Evolutionary conservation across 129 eudicot genomes (phyloP).

Genomic region (Tagetes erecta): DNA sequence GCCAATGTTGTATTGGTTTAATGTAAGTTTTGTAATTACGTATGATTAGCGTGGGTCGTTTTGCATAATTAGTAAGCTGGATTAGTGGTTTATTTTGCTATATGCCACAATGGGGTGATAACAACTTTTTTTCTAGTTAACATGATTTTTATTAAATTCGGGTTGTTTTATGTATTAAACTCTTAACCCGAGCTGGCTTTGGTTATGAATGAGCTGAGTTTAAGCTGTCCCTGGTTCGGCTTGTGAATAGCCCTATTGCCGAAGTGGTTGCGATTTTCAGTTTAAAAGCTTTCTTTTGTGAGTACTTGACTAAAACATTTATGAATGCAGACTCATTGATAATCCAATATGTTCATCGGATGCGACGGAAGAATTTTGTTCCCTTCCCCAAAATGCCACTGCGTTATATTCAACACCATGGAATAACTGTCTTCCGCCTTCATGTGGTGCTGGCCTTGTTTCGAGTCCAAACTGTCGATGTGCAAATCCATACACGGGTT

Average conservation of each 20-base stretch:
- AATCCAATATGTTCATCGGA: constrained; percentile 54
- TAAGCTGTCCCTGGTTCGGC: background rate
- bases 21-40: constrained; percentile 17
- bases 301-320: background rate
- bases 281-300: background rate
- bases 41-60: background rate
- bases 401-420: constrained; percentile 44
- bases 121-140: too few species aligned
- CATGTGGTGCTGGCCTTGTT: constrained; percentile 43
- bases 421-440: constrained; percentile 36
- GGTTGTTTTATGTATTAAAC: too few species aligned
- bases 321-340: constrained; percentile 45
- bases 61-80: background rate
- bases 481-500: constrained; percentile 62
- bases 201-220: background rate
- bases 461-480: constrained; percentile 63
- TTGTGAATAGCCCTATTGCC: background rate
- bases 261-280: background rate
- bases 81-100: background rate
- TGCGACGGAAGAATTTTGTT: constrained; percentile 38
- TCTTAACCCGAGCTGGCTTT: background rate
- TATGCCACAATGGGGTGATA: background rate
- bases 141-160: too few species aligned
- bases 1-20: constrained; percentile 7
- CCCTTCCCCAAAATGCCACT: constrained; percentile 22